Conservation (phyloP, 345 rosid genomes). For the Pistacia integerrima region DNA sequence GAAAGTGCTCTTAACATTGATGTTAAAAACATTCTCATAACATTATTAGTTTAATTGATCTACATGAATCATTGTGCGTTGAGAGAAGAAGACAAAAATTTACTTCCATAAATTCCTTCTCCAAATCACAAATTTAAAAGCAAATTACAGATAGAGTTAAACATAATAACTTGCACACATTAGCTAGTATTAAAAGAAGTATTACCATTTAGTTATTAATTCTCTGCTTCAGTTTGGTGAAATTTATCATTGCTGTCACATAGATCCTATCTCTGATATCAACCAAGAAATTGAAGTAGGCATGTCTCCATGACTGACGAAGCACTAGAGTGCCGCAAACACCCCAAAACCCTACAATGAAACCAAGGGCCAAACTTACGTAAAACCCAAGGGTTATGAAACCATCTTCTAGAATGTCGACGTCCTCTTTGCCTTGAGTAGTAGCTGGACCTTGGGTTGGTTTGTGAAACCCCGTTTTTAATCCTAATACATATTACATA, state of each 20-base stretch:
- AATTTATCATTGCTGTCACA: background rate
- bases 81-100: too few species aligned
- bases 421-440: background rate
- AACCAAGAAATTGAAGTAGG: constrained; percentile 9
- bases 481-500: too few species aligned
- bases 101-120: too few species aligned
- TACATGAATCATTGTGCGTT: too few species aligned
- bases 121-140: too few species aligned
- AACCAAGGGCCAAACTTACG: background rate
- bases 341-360: background rate
- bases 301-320: constrained; percentile 11
- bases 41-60: too few species aligned
- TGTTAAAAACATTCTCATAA: too few species aligned
- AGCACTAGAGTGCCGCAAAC: background rate
- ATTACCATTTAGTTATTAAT: background rate
- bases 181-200: too few species aligned
- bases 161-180: too few species aligned
- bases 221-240: background rate
- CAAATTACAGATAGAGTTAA: too few species aligned
- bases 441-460: background rate
- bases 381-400: constrained; percentile 2
- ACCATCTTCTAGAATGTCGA: background rate
- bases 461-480: too few species aligned
- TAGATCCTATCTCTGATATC: background rate
- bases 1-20: too few species aligned